Percentiles rank a stretch among this genome's conserved stretches.
Conservation (phyloP, 176 grass and related monocot genomes). For the Juncus effusus region DNA sequence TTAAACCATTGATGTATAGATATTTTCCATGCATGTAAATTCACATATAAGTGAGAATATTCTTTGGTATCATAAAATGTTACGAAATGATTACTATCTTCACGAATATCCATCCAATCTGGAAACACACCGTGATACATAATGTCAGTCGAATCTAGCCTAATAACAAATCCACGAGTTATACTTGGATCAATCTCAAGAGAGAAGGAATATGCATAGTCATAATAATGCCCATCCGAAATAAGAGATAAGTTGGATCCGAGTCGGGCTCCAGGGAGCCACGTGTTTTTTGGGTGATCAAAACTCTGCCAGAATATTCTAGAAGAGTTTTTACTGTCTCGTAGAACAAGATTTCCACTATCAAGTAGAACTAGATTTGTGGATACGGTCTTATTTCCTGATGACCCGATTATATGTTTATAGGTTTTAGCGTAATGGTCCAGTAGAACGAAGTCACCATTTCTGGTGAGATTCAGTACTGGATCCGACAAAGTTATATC, state of each 20-base stretch:
- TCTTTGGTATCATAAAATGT: neutral
- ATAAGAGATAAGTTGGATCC: slow-evolving; percentile 9
- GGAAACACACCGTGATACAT: neutral
- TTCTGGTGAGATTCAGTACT: too few relatives aligned
- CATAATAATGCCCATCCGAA: too few relatives aligned
- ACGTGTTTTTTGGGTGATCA: slow-evolving; percentile 10
- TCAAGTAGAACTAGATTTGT: slow-evolving; percentile 25
- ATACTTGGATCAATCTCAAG: slow-evolving; percentile 10
- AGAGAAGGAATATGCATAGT: neutral
- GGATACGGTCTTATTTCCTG: neutral
- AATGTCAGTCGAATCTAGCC: neutral
- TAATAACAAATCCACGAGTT: slow-evolving; percentile 1
- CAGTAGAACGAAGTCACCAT: too few relatives aligned
- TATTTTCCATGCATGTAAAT: too few relatives aligned
- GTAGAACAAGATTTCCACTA: slow-evolving; percentile 33
- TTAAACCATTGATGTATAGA: neutral
- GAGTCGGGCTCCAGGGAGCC: slow-evolving; percentile 14
- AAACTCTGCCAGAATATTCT: slow-evolving; percentile 39
- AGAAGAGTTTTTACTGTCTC: slow-evolving; percentile 21
- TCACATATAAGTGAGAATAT: neutral
- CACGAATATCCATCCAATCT: neutral
- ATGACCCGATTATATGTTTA: too few relatives aligned
- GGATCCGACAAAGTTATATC: too few relatives aligned
- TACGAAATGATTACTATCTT: neutral
- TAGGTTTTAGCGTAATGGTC: too few relatives aligned